A percentile compares a stretch with the other conserved stretches of the same genome.
Evolutionary conservation across 1,139 yeast species (phyloP).

Genomic region (Suhomyces taliae): DNA sequence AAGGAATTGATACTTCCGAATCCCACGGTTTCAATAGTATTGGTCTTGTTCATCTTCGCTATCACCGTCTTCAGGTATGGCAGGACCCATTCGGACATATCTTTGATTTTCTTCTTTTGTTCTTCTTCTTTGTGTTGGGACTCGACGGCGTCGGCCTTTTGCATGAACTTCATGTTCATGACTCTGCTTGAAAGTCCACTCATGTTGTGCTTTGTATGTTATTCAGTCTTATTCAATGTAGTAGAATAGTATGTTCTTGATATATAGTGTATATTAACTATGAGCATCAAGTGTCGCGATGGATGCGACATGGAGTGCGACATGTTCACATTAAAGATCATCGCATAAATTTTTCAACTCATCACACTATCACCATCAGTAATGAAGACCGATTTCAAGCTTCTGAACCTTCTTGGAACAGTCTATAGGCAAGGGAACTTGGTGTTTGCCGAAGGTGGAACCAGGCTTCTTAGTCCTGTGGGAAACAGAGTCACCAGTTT

Average conservation of each 20-base stretch:
- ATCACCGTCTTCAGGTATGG: slow-evolving; percentile 31
- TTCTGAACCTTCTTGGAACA: slow-evolving; percentile 88
- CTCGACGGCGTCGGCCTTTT: slow-evolving; percentile 24
- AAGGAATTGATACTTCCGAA: slow-evolving; percentile 42
- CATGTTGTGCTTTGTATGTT: slow-evolving; percentile 21
- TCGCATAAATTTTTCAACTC: slow-evolving; percentile 9
- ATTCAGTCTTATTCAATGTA: too few relatives aligned
- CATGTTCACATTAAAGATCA: neutral
- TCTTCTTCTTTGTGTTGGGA: slow-evolving; percentile 34
- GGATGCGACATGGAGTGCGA: slow-evolving; percentile 1
- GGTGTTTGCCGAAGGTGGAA: slow-evolving; percentile 85
- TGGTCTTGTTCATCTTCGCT: slow-evolving; percentile 19
- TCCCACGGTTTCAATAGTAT: slow-evolving; percentile 44
- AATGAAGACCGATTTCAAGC: slow-evolving; percentile 54
- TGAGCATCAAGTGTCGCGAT: neutral
- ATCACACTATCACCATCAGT: neutral
- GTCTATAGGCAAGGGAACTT: slow-evolving; percentile 92
- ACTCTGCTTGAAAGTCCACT: slow-evolving; percentile 61
- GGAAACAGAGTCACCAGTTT: slow-evolving; percentile 92
- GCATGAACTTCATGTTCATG: slow-evolving; percentile 71
- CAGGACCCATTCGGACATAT: slow-evolving; percentile 63
- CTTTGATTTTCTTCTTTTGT: slow-evolving; percentile 42
- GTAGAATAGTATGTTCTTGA: too few relatives aligned
- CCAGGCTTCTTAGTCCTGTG: slow-evolving; percentile 81
- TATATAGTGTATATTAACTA: too few relatives aligned